These are phyloP conservation scores for Linanthus parryae DNA, from an alignment of 148 eudicot species.

Conservation along the genomic window DNA sequence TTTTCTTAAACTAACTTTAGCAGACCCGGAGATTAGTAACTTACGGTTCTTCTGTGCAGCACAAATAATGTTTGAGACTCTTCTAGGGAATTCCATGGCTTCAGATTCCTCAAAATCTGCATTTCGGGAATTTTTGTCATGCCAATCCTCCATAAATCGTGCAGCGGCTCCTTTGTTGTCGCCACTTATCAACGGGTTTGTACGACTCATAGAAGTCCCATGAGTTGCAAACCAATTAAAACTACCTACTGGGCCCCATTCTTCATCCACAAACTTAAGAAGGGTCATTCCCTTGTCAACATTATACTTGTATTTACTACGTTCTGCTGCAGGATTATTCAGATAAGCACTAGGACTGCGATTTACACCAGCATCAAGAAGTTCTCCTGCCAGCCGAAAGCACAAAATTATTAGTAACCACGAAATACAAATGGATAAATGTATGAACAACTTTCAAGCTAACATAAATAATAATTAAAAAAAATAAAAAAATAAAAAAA, in stretches of 20 bases:
- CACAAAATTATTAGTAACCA: neutral
- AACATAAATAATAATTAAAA: neutral
- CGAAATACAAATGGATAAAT: too few relatives aligned
- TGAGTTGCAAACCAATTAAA: slow-evolving; percentile 99
- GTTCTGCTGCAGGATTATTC: slow-evolving; percentile 76
- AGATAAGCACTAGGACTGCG: slow-evolving; percentile 96
- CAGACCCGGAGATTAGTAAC: slow-evolving; percentile 28
- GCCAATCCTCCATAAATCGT: slow-evolving; percentile 97
- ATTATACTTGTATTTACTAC: slow-evolving; percentile 69
- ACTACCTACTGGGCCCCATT: slow-evolving; percentile 94
- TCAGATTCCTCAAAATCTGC: slow-evolving; percentile 22
- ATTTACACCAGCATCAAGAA: slow-evolving; percentile 75
- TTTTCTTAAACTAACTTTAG: neutral
- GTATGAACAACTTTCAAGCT: neutral
- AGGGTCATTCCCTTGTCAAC: slow-evolving; percentile 94
- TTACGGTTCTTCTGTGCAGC: slow-evolving; percentile 47
- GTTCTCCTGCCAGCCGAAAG: slow-evolving; percentile 52
- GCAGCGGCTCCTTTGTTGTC: slow-evolving; percentile 99
- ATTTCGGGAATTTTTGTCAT: slow-evolving; percentile 37
- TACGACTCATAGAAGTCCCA: slow-evolving; percentile 98
- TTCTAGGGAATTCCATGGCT: slow-evolving; percentile 38
- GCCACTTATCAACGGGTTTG: slow-evolving; percentile 86
- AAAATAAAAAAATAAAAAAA: slow-evolving; percentile 3
- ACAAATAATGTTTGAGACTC: slow-evolving; percentile 74
- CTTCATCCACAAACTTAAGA: slow-evolving; percentile 85